Percentiles rank a stretch among this genome's conserved stretches.
phyloP scores from a whole-genome alignment of 2,329 filamentous ascomycete genomes.

The Colletotrichum euphorbiae region DNA sequence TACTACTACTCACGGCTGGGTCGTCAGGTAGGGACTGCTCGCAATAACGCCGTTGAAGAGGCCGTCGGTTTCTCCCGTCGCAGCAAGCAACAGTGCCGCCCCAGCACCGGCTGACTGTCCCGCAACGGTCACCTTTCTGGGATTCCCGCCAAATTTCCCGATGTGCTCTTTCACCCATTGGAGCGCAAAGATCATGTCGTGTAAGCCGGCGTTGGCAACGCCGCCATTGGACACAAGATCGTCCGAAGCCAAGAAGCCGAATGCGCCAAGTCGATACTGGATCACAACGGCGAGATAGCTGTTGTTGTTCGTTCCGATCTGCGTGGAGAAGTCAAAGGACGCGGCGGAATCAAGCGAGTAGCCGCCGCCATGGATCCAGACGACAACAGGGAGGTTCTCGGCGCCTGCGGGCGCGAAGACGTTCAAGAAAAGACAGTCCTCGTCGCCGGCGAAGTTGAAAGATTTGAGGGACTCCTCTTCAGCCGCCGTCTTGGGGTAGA shows the following conservation, averaged over 20 bases:
- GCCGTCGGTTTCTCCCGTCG: constrained; percentile 3
- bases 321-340: constrained; percentile 11
- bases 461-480: constrained; percentile 3
- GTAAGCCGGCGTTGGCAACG: constrained; percentile 39
- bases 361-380: constrained; percentile 41
- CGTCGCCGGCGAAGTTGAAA: constrained; percentile 34
- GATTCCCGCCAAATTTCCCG: constrained; percentile 40
- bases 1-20: constrained; percentile 24
- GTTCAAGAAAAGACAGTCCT: constrained; percentile 50
- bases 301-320: constrained; percentile 26
- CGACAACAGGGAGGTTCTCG: constrained; percentile 28
- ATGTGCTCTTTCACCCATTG: constrained; percentile 41
- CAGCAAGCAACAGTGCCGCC: constrained; percentile 5
- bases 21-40: constrained; percentile 29
- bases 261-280: constrained; percentile 35
- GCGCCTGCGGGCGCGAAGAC: constrained; percentile 45
- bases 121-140: constrained; percentile 15
- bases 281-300: constrained; percentile 22
- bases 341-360: constrained; percentile 29
- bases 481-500: constrained; percentile 15
- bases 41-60: constrained; percentile 18
- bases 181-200: constrained; percentile 29
- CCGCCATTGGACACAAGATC: constrained; percentile 37
- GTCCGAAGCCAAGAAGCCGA: constrained; percentile 37
- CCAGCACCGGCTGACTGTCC: constrained; percentile 27